Evolutionary conservation across 2,329 filamentous ascomycete species (phyloP).

Genomic region (Nothophaeocryptopus gaeumannii): DNA sequence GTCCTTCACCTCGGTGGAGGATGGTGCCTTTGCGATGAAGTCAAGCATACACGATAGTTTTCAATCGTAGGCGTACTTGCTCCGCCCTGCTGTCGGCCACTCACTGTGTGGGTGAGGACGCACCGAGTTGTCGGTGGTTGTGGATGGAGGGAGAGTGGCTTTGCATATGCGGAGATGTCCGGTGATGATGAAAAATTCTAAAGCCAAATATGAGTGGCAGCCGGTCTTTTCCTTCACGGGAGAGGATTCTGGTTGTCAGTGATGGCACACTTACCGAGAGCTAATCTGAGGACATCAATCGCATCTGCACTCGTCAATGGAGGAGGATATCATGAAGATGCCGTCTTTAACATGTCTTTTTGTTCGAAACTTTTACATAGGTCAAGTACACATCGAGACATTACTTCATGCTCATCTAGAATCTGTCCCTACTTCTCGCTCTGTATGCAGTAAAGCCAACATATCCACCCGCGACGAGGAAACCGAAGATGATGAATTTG

Average conservation of each 20-base stretch:
- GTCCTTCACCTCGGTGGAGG: constrained; percentile 3
- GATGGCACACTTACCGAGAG: constrained; percentile 32
- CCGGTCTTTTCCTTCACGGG: constrained; percentile 14
- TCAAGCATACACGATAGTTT: constrained; percentile 35
- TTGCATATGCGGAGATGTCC: constrained; percentile 19
- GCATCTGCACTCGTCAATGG: neutral
- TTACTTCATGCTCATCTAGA: constrained; percentile 31
- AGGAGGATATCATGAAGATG: neutral
- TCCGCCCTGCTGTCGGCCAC: constrained; percentile 27
- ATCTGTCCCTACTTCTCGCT: constrained; percentile 50
- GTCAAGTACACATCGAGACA: constrained; percentile 1
- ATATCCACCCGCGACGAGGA: constrained; percentile 70
- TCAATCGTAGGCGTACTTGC: constrained; percentile 38
- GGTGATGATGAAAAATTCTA: constrained; percentile 29
- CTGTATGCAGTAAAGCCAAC: constrained; percentile 83
- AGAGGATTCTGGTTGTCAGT: constrained; percentile 28
- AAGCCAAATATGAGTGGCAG: constrained; percentile 36
- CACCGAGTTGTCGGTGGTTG: constrained; percentile 12
- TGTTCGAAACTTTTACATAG: constrained; percentile 7
- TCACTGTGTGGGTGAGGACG: constrained; percentile 22
- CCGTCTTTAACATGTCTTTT: neutral
- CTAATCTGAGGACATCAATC: constrained; percentile 33
- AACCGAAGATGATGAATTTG: constrained; percentile 76
- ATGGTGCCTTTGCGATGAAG: constrained; percentile 25
- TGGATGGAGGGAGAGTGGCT: constrained; percentile 10